phyloP scores from a whole-genome alignment of 2,329 filamentous ascomycete genomes.

The Ascochyta viciae-villosae region DNA sequence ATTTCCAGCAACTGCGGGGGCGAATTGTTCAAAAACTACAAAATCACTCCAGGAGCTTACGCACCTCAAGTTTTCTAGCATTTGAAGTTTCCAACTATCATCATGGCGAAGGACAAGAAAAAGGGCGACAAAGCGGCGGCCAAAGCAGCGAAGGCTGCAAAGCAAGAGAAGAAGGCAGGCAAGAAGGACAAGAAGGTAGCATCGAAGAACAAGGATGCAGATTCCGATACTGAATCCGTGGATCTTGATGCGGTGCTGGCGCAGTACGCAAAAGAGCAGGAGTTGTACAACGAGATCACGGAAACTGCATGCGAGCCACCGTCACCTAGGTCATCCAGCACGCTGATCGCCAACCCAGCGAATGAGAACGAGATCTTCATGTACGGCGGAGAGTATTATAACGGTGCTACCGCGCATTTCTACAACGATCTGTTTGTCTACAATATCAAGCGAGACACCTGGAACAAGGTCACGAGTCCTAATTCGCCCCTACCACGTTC shows the following conservation, averaged over 20 bases:
- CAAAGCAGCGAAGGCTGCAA: conserved; percentile 66
- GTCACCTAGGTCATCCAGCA: conserved; percentile 77
- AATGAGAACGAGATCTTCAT: conserved; percentile 88
- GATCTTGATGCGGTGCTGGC: conserved; percentile 93
- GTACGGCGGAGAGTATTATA: conserved; percentile 95
- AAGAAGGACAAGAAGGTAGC: conserved; percentile 82
- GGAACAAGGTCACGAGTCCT: conserved; percentile 87
- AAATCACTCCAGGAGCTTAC: too few relatives aligned
- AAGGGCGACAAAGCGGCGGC: conserved; percentile 57
- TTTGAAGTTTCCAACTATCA: not conserved
- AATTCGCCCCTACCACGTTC: conserved; percentile 90
- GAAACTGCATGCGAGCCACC: conserved; percentile 78
- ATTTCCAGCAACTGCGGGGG: conserved; percentile 27
- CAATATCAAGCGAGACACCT: conserved; percentile 84
- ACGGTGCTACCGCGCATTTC: conserved; percentile 81
- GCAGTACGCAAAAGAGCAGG: conserved; percentile 89
- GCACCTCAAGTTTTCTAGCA: too few relatives aligned
- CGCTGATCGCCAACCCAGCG: conserved; percentile 82
- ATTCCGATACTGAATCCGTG: conserved; percentile 89
- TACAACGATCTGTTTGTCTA: conserved; percentile 73
- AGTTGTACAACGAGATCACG: conserved; percentile 91
- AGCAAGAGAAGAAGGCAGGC: conserved; percentile 83
- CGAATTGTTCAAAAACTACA: not conserved
- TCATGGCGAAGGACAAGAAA: conserved; percentile 62
- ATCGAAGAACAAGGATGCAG: conserved; percentile 72